Evolutionary conservation across 768 basidiomycete genomes (phyloP).

Genomic region (Crassisporium funariophilum): DNA sequence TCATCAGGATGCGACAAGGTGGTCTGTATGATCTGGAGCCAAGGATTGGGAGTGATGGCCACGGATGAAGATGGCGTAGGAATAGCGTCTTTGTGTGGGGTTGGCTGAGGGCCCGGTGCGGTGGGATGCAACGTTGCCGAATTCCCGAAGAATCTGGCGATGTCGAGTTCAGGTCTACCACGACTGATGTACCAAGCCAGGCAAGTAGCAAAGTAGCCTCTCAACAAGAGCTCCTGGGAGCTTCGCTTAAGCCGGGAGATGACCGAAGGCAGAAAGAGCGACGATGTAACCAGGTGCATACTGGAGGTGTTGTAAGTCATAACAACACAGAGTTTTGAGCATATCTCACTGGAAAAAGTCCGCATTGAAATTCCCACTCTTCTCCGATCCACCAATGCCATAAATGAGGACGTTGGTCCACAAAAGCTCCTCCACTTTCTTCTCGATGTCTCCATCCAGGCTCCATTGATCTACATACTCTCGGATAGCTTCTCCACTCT

Average conservation of each 20-base stretch:
- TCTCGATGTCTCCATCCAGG: conserved; percentile 34
- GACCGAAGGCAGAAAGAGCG: conserved; percentile 11
- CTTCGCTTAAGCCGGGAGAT: conserved; percentile 2
- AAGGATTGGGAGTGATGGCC: conserved; percentile 37
- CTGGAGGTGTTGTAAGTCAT: conserved; percentile 3
- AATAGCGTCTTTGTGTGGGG: conserved; percentile 10
- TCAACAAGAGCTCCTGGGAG: conserved; percentile 12
- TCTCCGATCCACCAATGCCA: conserved; percentile 34
- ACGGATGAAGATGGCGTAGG: conserved; percentile 7
- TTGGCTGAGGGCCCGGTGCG: conserved; percentile 16
- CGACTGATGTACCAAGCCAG: conserved; percentile 32
- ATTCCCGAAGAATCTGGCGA: conserved; percentile 30
- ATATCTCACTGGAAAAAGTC: conserved; percentile 52
- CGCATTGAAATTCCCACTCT: conserved; percentile 35
- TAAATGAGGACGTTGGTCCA: conserved; percentile 51
- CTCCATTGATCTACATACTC: conserved; percentile 29
- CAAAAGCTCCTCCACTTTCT: conserved; percentile 53
- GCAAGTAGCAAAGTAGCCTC: conserved; percentile 11
- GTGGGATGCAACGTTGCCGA: conserved; percentile 12
- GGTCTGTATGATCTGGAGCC: conserved; percentile 41
- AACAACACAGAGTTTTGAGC: too few relatives aligned
- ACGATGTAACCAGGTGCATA: conserved; percentile 18
- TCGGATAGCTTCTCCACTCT: conserved; percentile 35
- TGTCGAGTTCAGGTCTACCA: conserved; percentile 33
- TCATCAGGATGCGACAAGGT: conserved; percentile 39